phyloP scores from a whole-genome alignment of 208 protist species.

The Crithidia mellificae region DNA sequence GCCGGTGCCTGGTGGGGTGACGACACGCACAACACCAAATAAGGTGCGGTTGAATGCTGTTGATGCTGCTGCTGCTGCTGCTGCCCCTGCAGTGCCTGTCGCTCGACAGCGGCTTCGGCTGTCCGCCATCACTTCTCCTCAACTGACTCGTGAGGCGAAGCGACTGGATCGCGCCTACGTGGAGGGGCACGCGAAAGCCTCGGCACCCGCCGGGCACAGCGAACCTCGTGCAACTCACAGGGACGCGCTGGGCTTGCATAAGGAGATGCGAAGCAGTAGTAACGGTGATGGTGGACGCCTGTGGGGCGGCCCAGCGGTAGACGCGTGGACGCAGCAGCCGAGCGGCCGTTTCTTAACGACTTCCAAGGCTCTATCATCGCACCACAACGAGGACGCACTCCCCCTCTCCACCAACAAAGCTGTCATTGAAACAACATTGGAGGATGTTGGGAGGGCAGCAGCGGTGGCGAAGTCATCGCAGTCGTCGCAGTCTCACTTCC shows the following conservation, averaged over 20 bases:
- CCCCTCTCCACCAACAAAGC: neutral
- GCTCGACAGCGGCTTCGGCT: conserved; percentile 8
- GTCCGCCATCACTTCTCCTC: conserved; percentile 18
- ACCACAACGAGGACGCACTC: neutral
- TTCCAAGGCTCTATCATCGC: neutral
- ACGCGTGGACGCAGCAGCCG: conserved; percentile 8
- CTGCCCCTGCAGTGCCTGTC: neutral
- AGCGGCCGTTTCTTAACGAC: conserved; percentile 1
- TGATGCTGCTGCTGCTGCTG: neutral
- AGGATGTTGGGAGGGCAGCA: too few relatives aligned
- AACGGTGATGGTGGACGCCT: too few relatives aligned
- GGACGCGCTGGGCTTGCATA: neutral
- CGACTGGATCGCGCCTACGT: neutral
- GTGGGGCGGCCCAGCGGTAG: too few relatives aligned
- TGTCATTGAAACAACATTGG: too few relatives aligned
- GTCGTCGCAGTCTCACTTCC: neutral
- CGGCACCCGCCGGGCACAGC: neutral
- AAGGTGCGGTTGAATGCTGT: too few relatives aligned
- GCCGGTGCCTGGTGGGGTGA: neutral
- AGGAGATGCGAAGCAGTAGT: neutral
- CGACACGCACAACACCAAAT: neutral
- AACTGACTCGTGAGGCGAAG: neutral
- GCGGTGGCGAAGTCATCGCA: neutral
- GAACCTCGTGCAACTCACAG: neutral
- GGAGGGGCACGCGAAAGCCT: neutral